Evolutionary conservation across 257 asterid species (phyloP).

Genomic region (Agastache rugosa): DNA sequence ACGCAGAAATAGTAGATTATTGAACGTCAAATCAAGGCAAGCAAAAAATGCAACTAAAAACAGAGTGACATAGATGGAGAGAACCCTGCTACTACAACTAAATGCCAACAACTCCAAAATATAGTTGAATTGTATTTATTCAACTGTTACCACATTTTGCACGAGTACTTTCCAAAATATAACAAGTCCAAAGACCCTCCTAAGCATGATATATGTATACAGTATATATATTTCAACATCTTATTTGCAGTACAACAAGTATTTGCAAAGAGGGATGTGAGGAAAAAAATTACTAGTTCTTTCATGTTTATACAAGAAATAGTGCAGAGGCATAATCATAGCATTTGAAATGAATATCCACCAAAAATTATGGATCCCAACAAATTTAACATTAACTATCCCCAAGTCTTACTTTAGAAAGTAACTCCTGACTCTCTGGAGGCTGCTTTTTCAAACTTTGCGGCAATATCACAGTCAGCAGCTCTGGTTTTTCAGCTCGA

Average conservation of each 20-base stretch:
- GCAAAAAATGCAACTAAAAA: conserved; percentile 4
- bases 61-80: neutral
- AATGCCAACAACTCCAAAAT: neutral
- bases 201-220: neutral
- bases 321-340: neutral
- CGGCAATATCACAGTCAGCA: conserved; percentile 92
- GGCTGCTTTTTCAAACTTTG: conserved; percentile 93
- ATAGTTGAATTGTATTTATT: neutral
- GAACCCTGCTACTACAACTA: neutral
- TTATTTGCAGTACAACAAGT: neutral
- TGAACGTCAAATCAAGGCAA: neutral
- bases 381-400: conserved; percentile 1
- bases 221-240: neutral
- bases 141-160: neutral
- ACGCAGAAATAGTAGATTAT: neutral
- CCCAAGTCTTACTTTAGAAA: conserved; percentile 76
- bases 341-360: neutral
- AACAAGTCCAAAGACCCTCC: neutral
- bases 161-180: neutral
- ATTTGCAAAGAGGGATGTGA: neutral
- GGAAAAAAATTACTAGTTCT: neutral
- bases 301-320: neutral
- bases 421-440: conserved; percentile 95
- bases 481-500: conserved; percentile 96
- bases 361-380: neutral